A percentile compares a stretch with the other conserved stretches of the same genome.
Conservation (phyloP, 805 yeast genomes). For the Lachancea quebecensis region DNA sequence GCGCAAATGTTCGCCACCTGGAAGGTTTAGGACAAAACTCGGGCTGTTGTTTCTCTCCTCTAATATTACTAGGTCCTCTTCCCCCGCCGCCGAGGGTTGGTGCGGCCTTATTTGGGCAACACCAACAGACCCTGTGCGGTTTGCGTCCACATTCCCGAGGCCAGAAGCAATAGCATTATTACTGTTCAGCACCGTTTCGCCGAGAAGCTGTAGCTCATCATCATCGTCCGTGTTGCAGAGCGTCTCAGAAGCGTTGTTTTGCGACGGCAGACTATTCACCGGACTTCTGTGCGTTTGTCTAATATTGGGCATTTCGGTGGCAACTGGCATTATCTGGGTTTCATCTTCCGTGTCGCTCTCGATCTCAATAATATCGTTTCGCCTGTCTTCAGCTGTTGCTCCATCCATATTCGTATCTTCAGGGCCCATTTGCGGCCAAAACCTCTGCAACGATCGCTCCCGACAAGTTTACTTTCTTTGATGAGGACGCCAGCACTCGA, state of each 20-base stretch:
- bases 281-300: neutral
- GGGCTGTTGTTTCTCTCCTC: slow-evolving; percentile 25
- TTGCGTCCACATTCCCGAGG: slow-evolving; percentile 25
- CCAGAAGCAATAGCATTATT: slow-evolving; percentile 22
- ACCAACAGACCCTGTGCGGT: slow-evolving; percentile 9
- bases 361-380: slow-evolving; percentile 17
- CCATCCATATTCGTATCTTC: neutral
- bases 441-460: neutral
- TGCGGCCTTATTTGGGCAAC: slow-evolving; percentile 19
- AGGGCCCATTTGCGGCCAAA: slow-evolving; percentile 3
- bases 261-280: neutral
- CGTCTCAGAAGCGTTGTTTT: neutral
- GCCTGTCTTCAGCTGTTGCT: neutral
- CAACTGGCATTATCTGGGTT: slow-evolving; percentile 3
- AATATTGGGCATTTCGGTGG: neutral
- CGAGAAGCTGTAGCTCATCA: slow-evolving; percentile 18
- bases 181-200: slow-evolving; percentile 11
- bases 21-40: slow-evolving; percentile 18
- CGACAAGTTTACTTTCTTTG: neutral
- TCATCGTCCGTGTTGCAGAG: slow-evolving; percentile 3
- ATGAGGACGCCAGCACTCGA: neutral
- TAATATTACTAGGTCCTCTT: slow-evolving; percentile 27
- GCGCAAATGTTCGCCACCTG: slow-evolving; percentile 23
- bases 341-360: slow-evolving; percentile 29
- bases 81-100: slow-evolving; percentile 12